These are phyloP conservation scores for Geotrichum fermentans DNA, from an alignment of 1,139 yeast genomes.

Conservation along the genomic window DNA sequence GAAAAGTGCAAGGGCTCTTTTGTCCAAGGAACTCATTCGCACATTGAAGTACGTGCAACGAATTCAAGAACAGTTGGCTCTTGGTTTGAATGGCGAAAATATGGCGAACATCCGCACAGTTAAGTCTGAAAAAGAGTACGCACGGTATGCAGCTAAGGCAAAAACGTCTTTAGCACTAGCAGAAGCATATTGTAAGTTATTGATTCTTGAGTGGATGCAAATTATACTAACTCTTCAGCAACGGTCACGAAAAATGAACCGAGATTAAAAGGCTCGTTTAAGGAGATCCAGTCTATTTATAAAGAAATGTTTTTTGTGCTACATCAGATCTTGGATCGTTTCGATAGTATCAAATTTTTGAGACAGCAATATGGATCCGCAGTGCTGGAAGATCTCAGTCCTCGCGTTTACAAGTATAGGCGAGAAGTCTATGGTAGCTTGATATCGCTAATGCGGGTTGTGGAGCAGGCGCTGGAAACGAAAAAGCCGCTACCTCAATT, in stretches of 20 bases:
- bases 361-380: constrained; percentile 46
- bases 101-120: constrained; percentile 28
- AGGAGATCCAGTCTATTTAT: constrained; percentile 40
- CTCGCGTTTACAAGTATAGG: constrained; percentile 42
- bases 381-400: constrained; percentile 43
- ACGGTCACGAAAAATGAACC: constrained; percentile 45
- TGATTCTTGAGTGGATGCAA: too few relatives aligned
- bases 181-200: constrained; percentile 38
- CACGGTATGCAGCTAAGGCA: constrained; percentile 37
- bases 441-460: constrained; percentile 39
- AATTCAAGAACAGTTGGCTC: constrained; percentile 40
- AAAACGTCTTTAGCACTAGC: constrained; percentile 42
- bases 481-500: constrained; percentile 48
- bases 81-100: constrained; percentile 41
- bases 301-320: constrained; percentile 45
- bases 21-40: constrained; percentile 41
- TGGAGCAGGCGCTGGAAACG: constrained; percentile 42
- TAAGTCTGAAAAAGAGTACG: constrained; percentile 33
- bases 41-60: constrained; percentile 42
- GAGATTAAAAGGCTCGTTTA: constrained; percentile 45
- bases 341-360: constrained; percentile 44
- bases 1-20: constrained; percentile 44
- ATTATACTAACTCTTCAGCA: constrained; percentile 7
- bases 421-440: constrained; percentile 44
- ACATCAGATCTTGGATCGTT: constrained; percentile 46